Conservation (phyloP, 352 stramenopile species). For the Aphanomyces astaci region DNA sequence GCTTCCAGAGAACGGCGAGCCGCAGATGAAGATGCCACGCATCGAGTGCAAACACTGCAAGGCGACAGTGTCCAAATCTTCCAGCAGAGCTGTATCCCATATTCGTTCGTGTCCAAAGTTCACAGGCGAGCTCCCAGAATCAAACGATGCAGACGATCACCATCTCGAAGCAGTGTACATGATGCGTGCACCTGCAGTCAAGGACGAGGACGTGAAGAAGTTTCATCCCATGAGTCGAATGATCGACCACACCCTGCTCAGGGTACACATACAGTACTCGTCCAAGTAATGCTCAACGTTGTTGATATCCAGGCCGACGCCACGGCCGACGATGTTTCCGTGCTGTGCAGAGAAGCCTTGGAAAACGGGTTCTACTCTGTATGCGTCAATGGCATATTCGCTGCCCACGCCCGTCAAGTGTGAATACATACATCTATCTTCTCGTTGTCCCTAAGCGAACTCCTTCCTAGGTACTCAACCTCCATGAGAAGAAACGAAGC, state of each 20-base stretch:
- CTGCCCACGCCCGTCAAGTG: conserved; percentile 49
- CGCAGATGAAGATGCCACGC: conserved; percentile 8
- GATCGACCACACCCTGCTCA: conserved; percentile 46
- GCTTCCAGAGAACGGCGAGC: not conserved
- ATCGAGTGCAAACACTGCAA: conserved; percentile 23
- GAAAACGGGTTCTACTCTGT: conserved; percentile 68
- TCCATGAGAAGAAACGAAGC: not conserved
- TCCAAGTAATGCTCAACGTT: too few relatives aligned
- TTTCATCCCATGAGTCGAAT: conserved; percentile 23
- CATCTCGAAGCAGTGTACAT: conserved; percentile 61
- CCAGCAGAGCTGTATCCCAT: not conserved
- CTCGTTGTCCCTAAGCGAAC: too few relatives aligned
- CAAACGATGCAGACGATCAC: too few relatives aligned
- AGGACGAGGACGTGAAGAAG: not conserved
- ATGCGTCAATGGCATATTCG: conserved; percentile 75
- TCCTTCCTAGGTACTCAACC: not conserved
- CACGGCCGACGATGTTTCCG: conserved; percentile 48
- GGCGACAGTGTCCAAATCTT: conserved; percentile 11
- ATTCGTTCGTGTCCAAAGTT: conserved; percentile 12
- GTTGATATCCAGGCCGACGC: conserved; percentile 39
- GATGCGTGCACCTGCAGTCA: not conserved
- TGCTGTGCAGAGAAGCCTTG: conserved; percentile 58
- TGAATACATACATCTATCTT: too few relatives aligned
- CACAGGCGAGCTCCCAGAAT: not conserved
- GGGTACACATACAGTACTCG: not conserved